A percentile compares a stretch with the other conserved stretches of the same genome.
phyloP scores from a whole-genome alignment of 805 yeast genomes.

The Tetrapisispora taiwanensis region DNA sequence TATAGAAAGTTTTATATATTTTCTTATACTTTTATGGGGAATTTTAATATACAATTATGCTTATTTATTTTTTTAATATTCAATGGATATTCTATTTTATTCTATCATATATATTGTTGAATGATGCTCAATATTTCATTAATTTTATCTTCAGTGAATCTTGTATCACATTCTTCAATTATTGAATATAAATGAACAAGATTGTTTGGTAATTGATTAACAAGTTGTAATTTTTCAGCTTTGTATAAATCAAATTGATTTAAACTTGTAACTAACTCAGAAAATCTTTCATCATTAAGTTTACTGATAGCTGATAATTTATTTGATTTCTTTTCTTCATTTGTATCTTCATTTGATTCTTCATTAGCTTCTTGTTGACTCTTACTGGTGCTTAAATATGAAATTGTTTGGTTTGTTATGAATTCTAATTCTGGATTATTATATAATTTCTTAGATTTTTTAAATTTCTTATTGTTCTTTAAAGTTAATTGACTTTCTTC shows the following conservation, averaged over 20 bases:
- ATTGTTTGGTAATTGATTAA: constrained; percentile 70
- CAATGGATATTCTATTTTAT: not conserved
- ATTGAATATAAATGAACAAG: constrained; percentile 70
- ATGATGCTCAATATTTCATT: constrained; percentile 49
- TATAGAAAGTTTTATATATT: too few species aligned
- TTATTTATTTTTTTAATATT: too few species aligned
- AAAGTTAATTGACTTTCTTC: constrained; percentile 6
- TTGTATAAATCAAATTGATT: constrained; percentile 52
- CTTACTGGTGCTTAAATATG: constrained; percentile 19
- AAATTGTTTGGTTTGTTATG: constrained; percentile 27
- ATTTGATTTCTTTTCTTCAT: constrained; percentile 10
- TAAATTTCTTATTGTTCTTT: constrained; percentile 15
- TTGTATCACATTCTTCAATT: constrained; percentile 84
- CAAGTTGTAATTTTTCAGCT: constrained; percentile 73
- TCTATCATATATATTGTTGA: constrained; percentile 26
- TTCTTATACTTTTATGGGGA: too few species aligned
- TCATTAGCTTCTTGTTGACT: constrained; percentile 11
- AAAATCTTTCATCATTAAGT: constrained; percentile 23
- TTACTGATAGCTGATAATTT: constrained; percentile 20
- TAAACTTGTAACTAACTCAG: constrained; percentile 23
- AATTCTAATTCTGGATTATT: constrained; percentile 30
- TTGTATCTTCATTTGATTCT: constrained; percentile 4
- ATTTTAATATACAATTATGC: too few species aligned
- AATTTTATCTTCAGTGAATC: constrained; percentile 63
- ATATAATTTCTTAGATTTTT: constrained; percentile 19